Evolutionary conservation across 2,329 filamentous ascomycete genomes (phyloP).

Genomic region (Fusarium abutilonis): DNA sequence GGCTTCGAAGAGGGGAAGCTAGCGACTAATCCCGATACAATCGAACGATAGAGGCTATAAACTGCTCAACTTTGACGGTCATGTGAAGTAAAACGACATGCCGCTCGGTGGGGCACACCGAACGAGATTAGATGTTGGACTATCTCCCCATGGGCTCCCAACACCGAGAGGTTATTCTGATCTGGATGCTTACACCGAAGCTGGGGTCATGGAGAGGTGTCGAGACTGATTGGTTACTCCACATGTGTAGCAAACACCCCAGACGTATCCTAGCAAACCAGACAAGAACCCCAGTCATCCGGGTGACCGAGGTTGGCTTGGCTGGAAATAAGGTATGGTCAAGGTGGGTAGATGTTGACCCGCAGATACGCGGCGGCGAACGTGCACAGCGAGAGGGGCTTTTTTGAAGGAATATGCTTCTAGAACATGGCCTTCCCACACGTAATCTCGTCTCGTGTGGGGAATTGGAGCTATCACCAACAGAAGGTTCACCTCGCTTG

Average conservation of each 20-base stretch:
- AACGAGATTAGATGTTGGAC: neutral
- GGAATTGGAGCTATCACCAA: constrained; percentile 20
- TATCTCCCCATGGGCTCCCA: constrained; percentile 5
- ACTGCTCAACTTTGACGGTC: constrained; percentile 12
- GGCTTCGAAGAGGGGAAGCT: constrained; percentile 2
- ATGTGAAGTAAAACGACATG: constrained; percentile 19
- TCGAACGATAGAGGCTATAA: constrained; percentile 27
- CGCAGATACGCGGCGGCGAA: constrained; percentile 15
- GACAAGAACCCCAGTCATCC: constrained; percentile 9
- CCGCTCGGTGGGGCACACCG: constrained; percentile 36
- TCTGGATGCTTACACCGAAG: constrained; percentile 30
- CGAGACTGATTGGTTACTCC: constrained; percentile 25
- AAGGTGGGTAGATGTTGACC: constrained; percentile 18
- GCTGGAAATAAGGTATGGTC: constrained; percentile 29
- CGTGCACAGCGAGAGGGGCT: constrained; percentile 6
- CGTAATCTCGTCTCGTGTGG: constrained; percentile 7
- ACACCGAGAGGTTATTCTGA: constrained; percentile 20
- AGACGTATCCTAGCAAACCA: constrained; percentile 4
- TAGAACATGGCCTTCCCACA: constrained; percentile 26
- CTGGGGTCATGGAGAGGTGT: constrained; percentile 5
- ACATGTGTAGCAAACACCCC: constrained; percentile 11
- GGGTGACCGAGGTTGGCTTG: constrained; percentile 29
- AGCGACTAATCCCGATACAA: constrained; percentile 25
- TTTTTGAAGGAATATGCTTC: constrained; percentile 17
- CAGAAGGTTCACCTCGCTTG: neutral